Evolutionary conservation across 768 basidiomycete genomes (phyloP), one percentile per base, ranked within the genome.

Genomic region (Myochromella boudieri): DNA sequence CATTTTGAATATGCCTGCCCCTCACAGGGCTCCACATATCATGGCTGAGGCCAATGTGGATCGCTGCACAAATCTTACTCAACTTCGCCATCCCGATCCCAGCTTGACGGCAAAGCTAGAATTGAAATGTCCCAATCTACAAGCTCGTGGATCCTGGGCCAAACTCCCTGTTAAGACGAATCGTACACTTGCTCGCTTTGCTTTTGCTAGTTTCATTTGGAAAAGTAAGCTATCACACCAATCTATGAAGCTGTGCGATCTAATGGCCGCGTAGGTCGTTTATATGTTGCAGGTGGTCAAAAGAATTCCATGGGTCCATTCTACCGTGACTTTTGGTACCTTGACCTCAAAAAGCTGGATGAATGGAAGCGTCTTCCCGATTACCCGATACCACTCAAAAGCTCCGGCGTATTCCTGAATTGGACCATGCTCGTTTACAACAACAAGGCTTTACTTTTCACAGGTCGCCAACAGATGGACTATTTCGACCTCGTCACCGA

Each of bases 71-170:
- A 39, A 52, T 3, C 34, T 58, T 4, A 24, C 53, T 18, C 37
- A 56, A 24, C 45, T 56, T 8, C 60, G 63, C 9, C 67, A 70
- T 52, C 67, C 64, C 1, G 62, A 66, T 41, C 62, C 66, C 2
- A 26, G 25, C 2, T 26, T 57, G 3, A 50, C 53, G 1, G 48
- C 52, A 33, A 54, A 48, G 31, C 37, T 54, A 3, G 41, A 46
- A 10, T 42, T 59, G 9, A 59, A 43, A 15, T 28, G 50, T 17
- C 43, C 54, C 0, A 47, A 51, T 14, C 37, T 66, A 8, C 71
- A 75, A 42, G 50, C 68, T 5, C 60, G 57, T 3, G 71, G 71
- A 1, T 68, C 66, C 0, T 71, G 69, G 71, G 51, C 54, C 46
- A 66, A 68, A 47, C 46, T 70, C 3, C 49, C 53, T 27, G 47